Base-by-base conservation (phyloP, 192 early-diverging fungal genomes). In the Cetraspora pellucida region DNA sequence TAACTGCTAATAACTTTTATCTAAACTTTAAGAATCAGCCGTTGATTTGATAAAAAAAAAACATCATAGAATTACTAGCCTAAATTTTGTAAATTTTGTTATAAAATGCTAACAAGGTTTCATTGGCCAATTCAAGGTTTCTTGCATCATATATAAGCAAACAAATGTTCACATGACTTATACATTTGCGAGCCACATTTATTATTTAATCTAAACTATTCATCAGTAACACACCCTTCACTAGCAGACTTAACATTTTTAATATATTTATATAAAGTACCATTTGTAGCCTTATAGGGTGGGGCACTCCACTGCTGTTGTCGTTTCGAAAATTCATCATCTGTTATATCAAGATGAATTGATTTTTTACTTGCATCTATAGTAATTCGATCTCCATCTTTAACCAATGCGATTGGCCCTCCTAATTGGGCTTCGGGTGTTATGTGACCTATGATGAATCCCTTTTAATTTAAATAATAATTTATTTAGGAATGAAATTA, bases 391-490 rank as follows among this genome's bases (percentile, higher is more conserved):
- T 99, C 98, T 44, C 95, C 97, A 80, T 99, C 89, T 57, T 88
- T 77, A 67, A 99, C 85, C 76, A 97, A 88, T 14, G 91, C 98
- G 73, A 99, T 94, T 10, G 98, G 98, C 6, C 98, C 98, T 57
- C 98, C 98, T 14, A 87, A 92, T 80, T 98, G 95, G 6, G 98
- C 98, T 83, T 99, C 98, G 10, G 98, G 98, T 6, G 96, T 93
- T 79, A 99, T 95, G 81, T 99, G 98, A 30, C 98, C 98, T 81
- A 99, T 97, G 77, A 99, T 98, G 79, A 99, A 99, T 45, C 98
- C 96, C 89, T 91, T 77, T 21, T 27, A n/a, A 46, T 8, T 27
- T 60, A 25, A 82, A 80, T 69, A 28, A 7, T 21, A 44, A 57
- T 25, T 37, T 75, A 47, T 21, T 67, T 57, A 25, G 19, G 58